Conservation (phyloP, 257 asterid species). For the Fraxinus cuspidata region DNA sequence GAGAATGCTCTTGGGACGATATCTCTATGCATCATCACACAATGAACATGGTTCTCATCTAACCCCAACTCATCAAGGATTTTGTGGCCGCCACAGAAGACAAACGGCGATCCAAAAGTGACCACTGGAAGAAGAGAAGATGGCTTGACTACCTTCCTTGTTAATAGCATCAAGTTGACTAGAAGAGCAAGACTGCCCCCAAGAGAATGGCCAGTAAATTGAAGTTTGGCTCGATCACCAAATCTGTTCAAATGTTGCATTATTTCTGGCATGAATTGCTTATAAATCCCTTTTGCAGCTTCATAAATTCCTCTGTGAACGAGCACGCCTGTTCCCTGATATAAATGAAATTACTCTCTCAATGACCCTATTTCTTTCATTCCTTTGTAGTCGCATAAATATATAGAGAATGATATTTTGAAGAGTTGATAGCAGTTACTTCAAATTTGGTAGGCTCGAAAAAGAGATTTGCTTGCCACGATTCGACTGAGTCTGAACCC, state of each 20-base stretch:
- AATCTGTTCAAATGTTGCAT: slow-evolving; percentile 53
- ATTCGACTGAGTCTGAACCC: slow-evolving; percentile 88
- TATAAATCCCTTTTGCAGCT: slow-evolving; percentile 91
- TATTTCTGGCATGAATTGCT: slow-evolving; percentile 81
- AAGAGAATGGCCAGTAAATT: slow-evolving; percentile 85
- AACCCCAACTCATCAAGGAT: slow-evolving; percentile 61
- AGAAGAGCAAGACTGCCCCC: slow-evolving; percentile 93
- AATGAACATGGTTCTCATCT: slow-evolving; percentile 66
- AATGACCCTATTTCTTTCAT: neutral
- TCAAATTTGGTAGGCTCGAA: slow-evolving; percentile 85
- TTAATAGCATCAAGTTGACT: slow-evolving; percentile 73
- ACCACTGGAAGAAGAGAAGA: slow-evolving; percentile 75
- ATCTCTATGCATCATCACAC: slow-evolving; percentile 89
- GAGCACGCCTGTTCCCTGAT: slow-evolving; percentile 67
- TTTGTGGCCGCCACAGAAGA: slow-evolving; percentile 79
- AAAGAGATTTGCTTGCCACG: slow-evolving; percentile 92
- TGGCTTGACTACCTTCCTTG: slow-evolving; percentile 50
- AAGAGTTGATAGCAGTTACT: slow-evolving; percentile 30
- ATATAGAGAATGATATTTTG: neutral
- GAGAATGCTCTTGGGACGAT: slow-evolving; percentile 94
- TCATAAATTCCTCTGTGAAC: slow-evolving; percentile 93
- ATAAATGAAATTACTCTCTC: neutral
- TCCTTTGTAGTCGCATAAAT: neutral
- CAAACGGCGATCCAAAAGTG: slow-evolving; percentile 82
- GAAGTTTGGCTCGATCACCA: slow-evolving; percentile 73